Evolutionary conservation across 441 rosid species (phyloP).

Genomic region (Capsella rubella): DNA sequence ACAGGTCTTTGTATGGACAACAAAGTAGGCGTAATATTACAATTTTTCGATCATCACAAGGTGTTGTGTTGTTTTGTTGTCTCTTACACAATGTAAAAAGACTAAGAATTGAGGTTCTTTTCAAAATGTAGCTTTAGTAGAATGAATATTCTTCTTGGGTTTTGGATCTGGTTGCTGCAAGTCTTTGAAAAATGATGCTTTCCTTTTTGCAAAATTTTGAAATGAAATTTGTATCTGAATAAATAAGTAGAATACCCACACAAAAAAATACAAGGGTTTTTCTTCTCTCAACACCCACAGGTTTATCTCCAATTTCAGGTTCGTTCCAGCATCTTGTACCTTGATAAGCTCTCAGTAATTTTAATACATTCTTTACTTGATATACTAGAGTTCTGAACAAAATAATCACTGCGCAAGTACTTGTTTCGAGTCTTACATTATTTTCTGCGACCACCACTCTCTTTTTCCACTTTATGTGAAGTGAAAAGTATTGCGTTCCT

Average conservation of each 20-base stretch:
- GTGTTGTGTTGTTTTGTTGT: not conserved
- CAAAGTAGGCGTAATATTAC: slow-evolving; percentile 16
- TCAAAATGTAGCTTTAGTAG: no score
- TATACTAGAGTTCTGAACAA: not conserved
- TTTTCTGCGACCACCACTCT: not conserved
- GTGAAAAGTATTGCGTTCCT: not conserved
- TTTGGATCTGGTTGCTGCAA: no score
- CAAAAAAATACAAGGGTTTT: no score
- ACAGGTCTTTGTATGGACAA: slow-evolving; percentile 79
- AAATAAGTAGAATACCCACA: no score
- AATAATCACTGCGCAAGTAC: not conserved
- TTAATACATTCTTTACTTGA: not conserved
- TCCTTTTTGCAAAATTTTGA: no score
- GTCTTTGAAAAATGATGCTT: no score
- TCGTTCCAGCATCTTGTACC: not conserved
- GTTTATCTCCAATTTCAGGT: slow-evolving; percentile 1
- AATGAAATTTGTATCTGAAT: no score
- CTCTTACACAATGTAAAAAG: no score
- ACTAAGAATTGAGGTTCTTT: no score
- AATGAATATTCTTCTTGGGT: no score
- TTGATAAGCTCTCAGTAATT: not conserved
- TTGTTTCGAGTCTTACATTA: not conserved
- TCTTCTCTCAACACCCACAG: no score
- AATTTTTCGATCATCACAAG: not conserved
- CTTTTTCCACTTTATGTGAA: not conserved